These are phyloP conservation scores for Mortierella sp. DNA, from an alignment of 371 early-diverging fungal genomes.

Conservation along the genomic window DNA sequence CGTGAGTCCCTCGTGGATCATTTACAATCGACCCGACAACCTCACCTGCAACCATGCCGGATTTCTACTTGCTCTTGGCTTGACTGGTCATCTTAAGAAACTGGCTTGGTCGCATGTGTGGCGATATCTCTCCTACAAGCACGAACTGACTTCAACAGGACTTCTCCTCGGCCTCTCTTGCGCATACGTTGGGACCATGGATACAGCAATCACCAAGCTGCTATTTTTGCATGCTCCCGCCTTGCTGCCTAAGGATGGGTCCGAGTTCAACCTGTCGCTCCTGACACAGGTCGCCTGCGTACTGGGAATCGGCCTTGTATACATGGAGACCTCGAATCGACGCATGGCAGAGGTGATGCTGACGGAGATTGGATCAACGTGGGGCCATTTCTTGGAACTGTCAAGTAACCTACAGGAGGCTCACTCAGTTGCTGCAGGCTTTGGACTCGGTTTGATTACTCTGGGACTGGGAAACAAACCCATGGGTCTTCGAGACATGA, in stretches of 20 bases:
- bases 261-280: constrained; percentile 69
- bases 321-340: constrained; percentile 75
- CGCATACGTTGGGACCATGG: constrained; percentile 77
- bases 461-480: constrained; percentile 77
- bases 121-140: constrained; percentile 75
- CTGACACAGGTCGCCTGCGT: constrained; percentile 74
- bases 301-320: constrained; percentile 83
- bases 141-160: constrained; percentile 77
- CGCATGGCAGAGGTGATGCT: constrained; percentile 80
- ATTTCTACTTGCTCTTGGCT: constrained; percentile 83
- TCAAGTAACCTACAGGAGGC: constrained; percentile 66
- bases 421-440: constrained; percentile 82
- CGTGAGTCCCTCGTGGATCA: constrained; percentile 84
- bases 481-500: constrained; percentile 67
- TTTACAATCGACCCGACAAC: constrained; percentile 72
- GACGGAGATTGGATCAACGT: constrained; percentile 69
- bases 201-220: constrained; percentile 73
- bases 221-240: constrained; percentile 82
- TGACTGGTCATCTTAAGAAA: constrained; percentile 79
- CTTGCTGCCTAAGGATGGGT: constrained; percentile 65
- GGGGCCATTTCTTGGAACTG: constrained; percentile 48
- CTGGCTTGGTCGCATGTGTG: constrained; percentile 73
- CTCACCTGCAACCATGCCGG: constrained; percentile 81
- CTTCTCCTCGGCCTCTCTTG: constrained; percentile 82
- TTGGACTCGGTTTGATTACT: constrained; percentile 85